Base-by-base conservation (phyloP, 106 monocot genomes). In the Dendrobium huoshanense region DNA sequence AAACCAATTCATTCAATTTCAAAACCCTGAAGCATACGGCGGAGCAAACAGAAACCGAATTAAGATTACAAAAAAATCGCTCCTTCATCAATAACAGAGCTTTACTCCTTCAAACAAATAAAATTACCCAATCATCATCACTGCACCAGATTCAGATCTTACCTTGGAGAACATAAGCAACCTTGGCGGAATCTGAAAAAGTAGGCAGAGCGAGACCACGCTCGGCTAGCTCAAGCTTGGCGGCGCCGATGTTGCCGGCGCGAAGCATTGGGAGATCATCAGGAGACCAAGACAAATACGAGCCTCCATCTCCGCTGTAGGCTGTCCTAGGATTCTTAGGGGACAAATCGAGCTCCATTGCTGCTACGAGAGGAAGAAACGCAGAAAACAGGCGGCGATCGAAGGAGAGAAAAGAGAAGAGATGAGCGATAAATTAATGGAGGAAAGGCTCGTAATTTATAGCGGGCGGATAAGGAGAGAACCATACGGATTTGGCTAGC, bases 91-190 rank as follows among this genome's bases (percentile, higher is more conserved):
- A 51, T 15, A 51, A 51, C 51, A 51, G 13, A 51, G 11, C 13
- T 11, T 51, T 15, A 51, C 51, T 51, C 3, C 51, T 2, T 13
- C 51, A 51, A 51, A 51, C 13, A 51, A n/a, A 2, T 51, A 51
- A 51, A 51, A 51, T 51, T 15, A 3, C 51, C 51, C 51, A 51
- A 51, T 51, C 51, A 51, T 51, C 51, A 51, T 13, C 51, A 51
- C 10, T 13, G 51, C 16, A 22, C 5, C 61, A 5, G 13, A 13
- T 43, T 44, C 4, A 37, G 31, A 8, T 74, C 22, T 15, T 61
- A 96, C 93, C 95, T 91, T 93, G 85, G 67, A 96, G 91, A 13
- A 96, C 93, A 56, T 95, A 93, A 54, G 95, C 95, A 56, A 95
- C 91, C 85, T 93, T 93, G 67, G 88, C 87, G 40, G 95, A 93